Evolutionary conservation across 1,139 yeast species (phyloP), one percentile per base, ranked within the genome.

Genomic region (Blastobotrys malaysiensis): DNA sequence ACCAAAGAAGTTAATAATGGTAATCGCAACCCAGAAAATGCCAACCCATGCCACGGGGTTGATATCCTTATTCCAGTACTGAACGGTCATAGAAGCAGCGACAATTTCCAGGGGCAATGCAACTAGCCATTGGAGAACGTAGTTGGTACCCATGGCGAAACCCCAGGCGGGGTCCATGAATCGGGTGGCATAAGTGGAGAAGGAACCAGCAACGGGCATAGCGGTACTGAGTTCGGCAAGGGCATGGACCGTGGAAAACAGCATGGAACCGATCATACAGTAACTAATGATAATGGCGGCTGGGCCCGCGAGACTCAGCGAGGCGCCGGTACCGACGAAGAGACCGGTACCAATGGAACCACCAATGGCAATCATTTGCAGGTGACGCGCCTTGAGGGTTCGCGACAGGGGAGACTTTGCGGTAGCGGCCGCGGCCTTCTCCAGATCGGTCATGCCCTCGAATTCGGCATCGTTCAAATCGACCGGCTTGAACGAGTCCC

Each of bases 141-240:
- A 88, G 69, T 86, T 87, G 89, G 91, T 31, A 51, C 87, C 87
- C 64, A 85, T 81, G 24, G 91, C 84, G 67, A 85, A 85, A n/a
- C 90, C 90, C 79, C 88, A 79, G 9, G 88, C 83, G 2, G 81
- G 77, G 84, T 85, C 90, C 44, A 87, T 72, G 61, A 84, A 82
- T 57, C 82, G 75, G 6, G 86, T 73, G 49, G 86, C 80, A 68
- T 83, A 85, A 53, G 84, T 79, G 49, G 84, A 77, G 69, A 84
- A 86, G 1, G 88, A 86, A 62, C 93, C 93, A 53, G 84, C 76
- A 51, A 86, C 81, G 49, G 89, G 88, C 69, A 83, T 84, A 19
- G 82, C 77, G 48, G 85, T 85, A 52, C 90, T 86, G 68, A 86
- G 67, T 68, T 87, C 95, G 57, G 91, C 89, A 58, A 87, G 80